A percentile compares a stretch with the other conserved stretches of the same genome.
phyloP scores from a whole-genome alignment of 164 flowering plant species.

The Tetracentron sinense region DNA sequence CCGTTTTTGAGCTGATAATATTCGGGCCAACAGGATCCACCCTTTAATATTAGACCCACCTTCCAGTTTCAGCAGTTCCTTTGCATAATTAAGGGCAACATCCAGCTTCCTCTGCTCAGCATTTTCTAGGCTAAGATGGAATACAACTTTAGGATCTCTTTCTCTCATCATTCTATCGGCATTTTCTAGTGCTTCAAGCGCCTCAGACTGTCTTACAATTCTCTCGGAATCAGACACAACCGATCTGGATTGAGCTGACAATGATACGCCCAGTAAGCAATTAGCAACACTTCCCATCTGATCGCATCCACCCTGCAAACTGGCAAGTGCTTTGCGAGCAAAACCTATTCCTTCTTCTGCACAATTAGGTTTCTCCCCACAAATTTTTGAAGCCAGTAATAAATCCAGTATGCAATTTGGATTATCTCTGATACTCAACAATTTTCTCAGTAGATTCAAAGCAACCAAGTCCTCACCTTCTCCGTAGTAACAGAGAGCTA shows the following conservation, averaged over 20 bases:
- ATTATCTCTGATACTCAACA: conserved; percentile 44
- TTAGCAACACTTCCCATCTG: conserved; percentile 44
- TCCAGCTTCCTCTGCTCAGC: conserved; percentile 91
- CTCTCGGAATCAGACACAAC: conserved; percentile 53
- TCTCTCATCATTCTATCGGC: conserved; percentile 43
- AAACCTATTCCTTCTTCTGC: conserved; percentile 62
- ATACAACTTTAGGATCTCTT: conserved; percentile 46
- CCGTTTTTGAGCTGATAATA: conserved; percentile 77
- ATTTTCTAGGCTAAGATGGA: conserved; percentile 63
- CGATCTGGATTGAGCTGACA: conserved; percentile 51
- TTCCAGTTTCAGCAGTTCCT: conserved; percentile 55
- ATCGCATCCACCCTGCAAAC: conserved; percentile 36
- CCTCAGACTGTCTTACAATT: conserved; percentile 43
- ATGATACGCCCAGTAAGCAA: conserved; percentile 52
- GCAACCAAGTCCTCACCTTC: conserved; percentile 61
- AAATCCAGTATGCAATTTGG: conserved; percentile 42
- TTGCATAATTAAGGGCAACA: conserved; percentile 67
- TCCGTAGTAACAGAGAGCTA: conserved; percentile 80
- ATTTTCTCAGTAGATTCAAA: conserved; percentile 59
- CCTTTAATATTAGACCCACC: conserved; percentile 56
- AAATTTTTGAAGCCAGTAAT: conserved; percentile 76
- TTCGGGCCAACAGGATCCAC: conserved; percentile 69
- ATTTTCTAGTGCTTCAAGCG: conserved; percentile 57
- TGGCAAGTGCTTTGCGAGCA: conserved; percentile 34
- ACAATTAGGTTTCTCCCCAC: conserved; percentile 35